Percentiles rank a stretch among this genome's conserved stretches.
Evolutionary conservation across 2,329 filamentous ascomycete species (phyloP).

Genomic region (Fusarium sambucinum): DNA sequence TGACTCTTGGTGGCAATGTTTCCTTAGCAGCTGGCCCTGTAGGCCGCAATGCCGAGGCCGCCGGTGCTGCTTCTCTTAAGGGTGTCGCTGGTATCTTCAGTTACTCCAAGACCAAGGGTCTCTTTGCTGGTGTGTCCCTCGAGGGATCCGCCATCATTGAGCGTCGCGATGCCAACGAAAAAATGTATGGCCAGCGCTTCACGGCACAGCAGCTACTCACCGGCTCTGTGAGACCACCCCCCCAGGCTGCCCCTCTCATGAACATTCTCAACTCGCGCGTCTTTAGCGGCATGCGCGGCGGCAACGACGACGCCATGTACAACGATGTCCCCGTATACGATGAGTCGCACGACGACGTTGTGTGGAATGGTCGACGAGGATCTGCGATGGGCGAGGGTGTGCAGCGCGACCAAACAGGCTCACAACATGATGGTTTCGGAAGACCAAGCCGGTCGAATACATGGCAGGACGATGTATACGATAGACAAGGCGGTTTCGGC

Average conservation of each 20-base stretch:
- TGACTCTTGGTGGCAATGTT: slow-evolving; percentile 96
- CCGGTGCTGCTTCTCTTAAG: slow-evolving; percentile 90
- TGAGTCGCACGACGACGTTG: slow-evolving; percentile 81
- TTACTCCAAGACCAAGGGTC: slow-evolving; percentile 97
- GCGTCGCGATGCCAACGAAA: slow-evolving; percentile 95
- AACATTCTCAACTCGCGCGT: slow-evolving; percentile 84
- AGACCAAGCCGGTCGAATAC: slow-evolving; percentile 73
- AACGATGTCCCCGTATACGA: slow-evolving; percentile 95
- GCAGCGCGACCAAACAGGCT: slow-evolving; percentile 51
- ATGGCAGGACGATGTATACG: slow-evolving; percentile 82
- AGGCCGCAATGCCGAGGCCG: slow-evolving; percentile 94
- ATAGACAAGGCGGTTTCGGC: slow-evolving; percentile 62
- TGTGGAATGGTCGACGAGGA: slow-evolving; percentile 83
- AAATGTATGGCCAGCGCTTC: slow-evolving; percentile 87
- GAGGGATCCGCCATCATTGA: slow-evolving; percentile 95
- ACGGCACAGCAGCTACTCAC: slow-evolving; percentile 85
- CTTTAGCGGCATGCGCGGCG: slow-evolving; percentile 75
- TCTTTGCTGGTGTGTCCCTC: slow-evolving; percentile 94
- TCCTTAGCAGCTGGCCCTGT: slow-evolving; percentile 94
- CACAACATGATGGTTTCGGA: slow-evolving; percentile 64
- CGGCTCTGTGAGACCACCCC: slow-evolving; percentile 81
- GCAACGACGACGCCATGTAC: slow-evolving; percentile 78
- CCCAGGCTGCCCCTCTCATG: slow-evolving; percentile 86
- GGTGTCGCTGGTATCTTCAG: slow-evolving; percentile 93
- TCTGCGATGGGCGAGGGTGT: slow-evolving; percentile 76